phyloP scores from a whole-genome alignment of 495 filamentous ascomycete genomes.

The Aspergillus ellipticus region DNA sequence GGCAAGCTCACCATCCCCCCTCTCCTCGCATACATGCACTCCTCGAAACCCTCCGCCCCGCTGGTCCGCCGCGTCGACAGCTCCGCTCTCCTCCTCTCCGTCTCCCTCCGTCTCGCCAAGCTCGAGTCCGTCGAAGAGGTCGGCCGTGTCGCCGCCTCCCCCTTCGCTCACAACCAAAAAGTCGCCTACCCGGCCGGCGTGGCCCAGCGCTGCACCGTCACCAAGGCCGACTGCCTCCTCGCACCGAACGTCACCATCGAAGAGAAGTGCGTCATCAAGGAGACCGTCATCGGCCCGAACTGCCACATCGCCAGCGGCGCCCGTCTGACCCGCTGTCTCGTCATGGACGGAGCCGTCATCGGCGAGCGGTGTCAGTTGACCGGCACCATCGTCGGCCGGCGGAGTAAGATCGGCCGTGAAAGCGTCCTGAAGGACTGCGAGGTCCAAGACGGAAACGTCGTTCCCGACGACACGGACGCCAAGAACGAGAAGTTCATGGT shows the following conservation, averaged over 20 bases:
- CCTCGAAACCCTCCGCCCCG: conserved; percentile 44
- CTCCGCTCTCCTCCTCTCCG: conserved; percentile 68
- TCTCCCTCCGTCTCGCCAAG: conserved; percentile 84
- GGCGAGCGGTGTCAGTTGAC: conserved; percentile 72
- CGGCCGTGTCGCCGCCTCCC: conserved; percentile 54
- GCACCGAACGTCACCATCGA: conserved; percentile 83
- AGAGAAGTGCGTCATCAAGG: conserved; percentile 80
- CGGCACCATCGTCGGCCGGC: conserved; percentile 75
- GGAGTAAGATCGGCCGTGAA: conserved; percentile 71
- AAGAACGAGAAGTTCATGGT: conserved; percentile 85
- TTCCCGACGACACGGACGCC: conserved; percentile 72
- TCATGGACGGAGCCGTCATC: conserved; percentile 88
- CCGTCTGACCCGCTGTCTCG: conserved; percentile 72
- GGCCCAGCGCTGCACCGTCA: conserved; percentile 71
- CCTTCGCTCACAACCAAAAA: conserved; percentile 72
- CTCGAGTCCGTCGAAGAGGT: conserved; percentile 63
- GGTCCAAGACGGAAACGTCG: conserved; percentile 79
- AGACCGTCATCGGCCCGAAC: conserved; percentile 79
- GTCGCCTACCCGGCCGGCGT: conserved; percentile 76
- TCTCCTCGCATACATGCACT: conserved; percentile 75
- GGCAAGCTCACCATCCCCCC: conserved; percentile 53
- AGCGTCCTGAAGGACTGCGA: conserved; percentile 80
- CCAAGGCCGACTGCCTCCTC: conserved; percentile 70
- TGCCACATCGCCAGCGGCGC: conserved; percentile 78
- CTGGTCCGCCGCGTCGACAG: conserved; percentile 87